Percentiles rank a stretch among this genome's conserved stretches.
These are phyloP conservation scores for Arachis monticola DNA, from an alignment of 331 rosid genomes.

Conservation along the genomic window DNA sequence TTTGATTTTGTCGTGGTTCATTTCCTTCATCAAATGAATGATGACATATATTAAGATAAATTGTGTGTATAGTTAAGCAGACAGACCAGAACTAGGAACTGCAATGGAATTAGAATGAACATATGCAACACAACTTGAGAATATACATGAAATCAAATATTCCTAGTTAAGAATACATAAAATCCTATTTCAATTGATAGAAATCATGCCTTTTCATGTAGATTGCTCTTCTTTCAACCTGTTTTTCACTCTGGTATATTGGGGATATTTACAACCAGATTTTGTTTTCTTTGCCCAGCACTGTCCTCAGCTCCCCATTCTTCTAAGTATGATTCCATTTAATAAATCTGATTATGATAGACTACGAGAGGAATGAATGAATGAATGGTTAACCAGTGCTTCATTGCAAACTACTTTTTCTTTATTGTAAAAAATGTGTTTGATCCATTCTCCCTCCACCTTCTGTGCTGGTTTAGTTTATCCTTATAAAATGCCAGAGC, in stretches of 20 bases:
- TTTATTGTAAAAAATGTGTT: not conserved
- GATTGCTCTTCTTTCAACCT: not conserved
- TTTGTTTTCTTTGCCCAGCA: not conserved
- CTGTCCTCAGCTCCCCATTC: not conserved
- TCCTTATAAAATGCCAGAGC: not conserved
- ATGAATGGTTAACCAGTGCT: not conserved
- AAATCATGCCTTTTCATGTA: too few relatives aligned
- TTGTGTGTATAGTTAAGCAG: not conserved
- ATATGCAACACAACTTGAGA: conserved; percentile 7
- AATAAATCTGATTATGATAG: not conserved
- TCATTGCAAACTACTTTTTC: not conserved
- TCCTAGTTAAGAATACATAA: conserved; percentile 22
- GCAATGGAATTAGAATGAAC: conserved; percentile 22
- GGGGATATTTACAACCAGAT: not conserved
- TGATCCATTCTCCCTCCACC: not conserved
- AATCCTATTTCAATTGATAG: not conserved
- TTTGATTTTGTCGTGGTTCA: conserved; percentile 24
- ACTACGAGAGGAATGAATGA: not conserved
- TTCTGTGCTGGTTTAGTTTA: not conserved
- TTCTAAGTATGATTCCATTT: not conserved
- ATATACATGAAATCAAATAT: conserved; percentile 14
- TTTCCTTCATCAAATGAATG: conserved; percentile 3
- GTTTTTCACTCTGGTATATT: not conserved
- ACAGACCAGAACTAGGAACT: conserved; percentile 23
- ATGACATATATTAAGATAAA: not conserved